Base-by-base conservation (phyloP, 2,329 filamentous ascomycete genomes). In the Penicillium sp. region DNA sequence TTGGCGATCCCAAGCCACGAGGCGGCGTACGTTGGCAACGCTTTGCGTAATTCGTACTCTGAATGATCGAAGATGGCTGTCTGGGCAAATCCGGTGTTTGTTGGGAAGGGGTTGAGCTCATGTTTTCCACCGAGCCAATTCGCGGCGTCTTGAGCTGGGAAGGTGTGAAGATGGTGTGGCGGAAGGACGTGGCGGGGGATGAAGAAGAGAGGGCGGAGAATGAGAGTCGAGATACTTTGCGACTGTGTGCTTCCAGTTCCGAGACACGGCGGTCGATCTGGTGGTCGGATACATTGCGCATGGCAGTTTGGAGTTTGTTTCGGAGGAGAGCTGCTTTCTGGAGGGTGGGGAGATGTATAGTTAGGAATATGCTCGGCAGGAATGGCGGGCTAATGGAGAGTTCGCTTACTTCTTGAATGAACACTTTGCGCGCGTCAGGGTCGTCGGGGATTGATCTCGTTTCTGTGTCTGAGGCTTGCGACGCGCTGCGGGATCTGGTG, bases 311-410 rank as follows among this genome's bases (percentile, higher is more conserved):
- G 56, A 80, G 70, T 63, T 73, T 73, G 62, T 59, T 74, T 55
- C 73, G 75, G 51, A 79, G 76, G 12, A 79, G 72, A 45, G 56
- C 70, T 55, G 78, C 78, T 79, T 78, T 80, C 78, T 80, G 53
- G 51, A 17, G n/a, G 7, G 12, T 53, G 12, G 51, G 24, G 8
- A 10, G 40, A 30, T 17, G 33, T n/a, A 50, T 61, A 30, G 65
- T 70, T 56, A 67, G 65, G 40, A 45, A 50, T 38, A 44, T 15
- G n/a, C 45, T 54, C 35, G 37, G 9, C 2, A 24, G 55, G 38
- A 28, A 28, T 56, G 26, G 26, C 26, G 5, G 22, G 45, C 55
- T 45, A n/a, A 26, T 57, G 24, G 24, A 30, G 30, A 30, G n/a
- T 24, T 30, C 5, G 47, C 69, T 70, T 60, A 80, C 78, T 65